Percentiles rank a stretch among this genome's conserved stretches.
These are phyloP conservation scores for Crithidia expoeki DNA, from an alignment of 208 protist genomes.

Conservation along the genomic window DNA sequence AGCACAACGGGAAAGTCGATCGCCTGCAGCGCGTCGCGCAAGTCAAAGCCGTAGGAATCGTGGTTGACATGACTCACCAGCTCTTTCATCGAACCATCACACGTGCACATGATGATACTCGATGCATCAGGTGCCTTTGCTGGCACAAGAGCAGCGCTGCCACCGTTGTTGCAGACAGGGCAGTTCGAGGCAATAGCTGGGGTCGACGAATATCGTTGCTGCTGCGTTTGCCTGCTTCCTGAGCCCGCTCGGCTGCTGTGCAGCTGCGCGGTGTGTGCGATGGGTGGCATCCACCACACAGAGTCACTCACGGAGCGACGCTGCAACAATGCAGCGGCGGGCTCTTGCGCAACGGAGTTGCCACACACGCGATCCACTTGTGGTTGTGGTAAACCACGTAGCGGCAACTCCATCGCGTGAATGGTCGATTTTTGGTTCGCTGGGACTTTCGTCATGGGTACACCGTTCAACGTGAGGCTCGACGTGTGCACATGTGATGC, in stretches of 20 bases:
- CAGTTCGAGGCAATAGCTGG: neutral
- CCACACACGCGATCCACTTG: conserved; percentile 11
- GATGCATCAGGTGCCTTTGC: neutral
- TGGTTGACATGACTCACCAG: conserved; percentile 28
- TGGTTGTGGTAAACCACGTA: neutral
- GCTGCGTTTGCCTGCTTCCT: neutral
- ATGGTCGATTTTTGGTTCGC: neutral
- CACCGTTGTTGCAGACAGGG: neutral
- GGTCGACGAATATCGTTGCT: neutral
- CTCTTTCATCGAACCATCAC: conserved; percentile 16
- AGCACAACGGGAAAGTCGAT: conserved; percentile 23
- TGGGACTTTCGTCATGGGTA: neutral
- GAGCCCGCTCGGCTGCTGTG: neutral
- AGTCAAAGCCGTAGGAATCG: conserved; percentile 24
- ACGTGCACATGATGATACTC: neutral
- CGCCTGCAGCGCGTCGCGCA: conserved; percentile 18
- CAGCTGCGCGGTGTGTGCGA: neutral
- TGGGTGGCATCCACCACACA: neutral
- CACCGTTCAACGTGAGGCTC: neutral
- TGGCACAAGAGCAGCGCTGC: conserved; percentile 1
- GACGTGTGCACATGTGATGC: neutral
- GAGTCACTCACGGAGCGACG: too few relatives aligned
- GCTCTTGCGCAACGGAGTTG: conserved; percentile 6
- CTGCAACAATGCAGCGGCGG: neutral
- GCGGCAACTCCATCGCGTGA: neutral